phyloP scores from a whole-genome alignment of 177 flowering plant genomes.

The Telopea speciosissima region DNA sequence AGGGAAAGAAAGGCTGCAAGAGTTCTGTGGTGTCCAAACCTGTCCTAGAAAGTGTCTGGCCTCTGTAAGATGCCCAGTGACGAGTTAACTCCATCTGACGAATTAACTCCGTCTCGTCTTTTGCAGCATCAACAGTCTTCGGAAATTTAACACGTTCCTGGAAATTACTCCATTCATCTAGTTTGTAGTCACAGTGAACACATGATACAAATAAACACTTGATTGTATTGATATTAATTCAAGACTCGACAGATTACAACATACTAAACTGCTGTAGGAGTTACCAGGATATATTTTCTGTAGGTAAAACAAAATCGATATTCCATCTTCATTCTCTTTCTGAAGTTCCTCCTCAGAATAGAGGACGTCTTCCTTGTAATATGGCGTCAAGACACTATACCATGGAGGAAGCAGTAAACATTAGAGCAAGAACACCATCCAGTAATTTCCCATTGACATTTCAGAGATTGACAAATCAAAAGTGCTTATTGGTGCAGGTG shows the following conservation, averaged over 20 bases:
- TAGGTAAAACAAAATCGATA: slow-evolving; percentile 79
- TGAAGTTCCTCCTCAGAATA: slow-evolving; percentile 76
- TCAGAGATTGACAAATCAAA: background rate
- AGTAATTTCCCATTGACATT: background rate
- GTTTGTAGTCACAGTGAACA: slow-evolving; percentile 3
- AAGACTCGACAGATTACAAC: background rate
- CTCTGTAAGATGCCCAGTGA: slow-evolving; percentile 91
- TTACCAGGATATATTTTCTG: slow-evolving; percentile 91
- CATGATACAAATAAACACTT: background rate
- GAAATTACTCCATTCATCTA: slow-evolving; percentile 92
- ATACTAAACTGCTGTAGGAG: slow-evolving; percentile 5
- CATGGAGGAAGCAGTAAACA: background rate
- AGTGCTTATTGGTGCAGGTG: background rate
- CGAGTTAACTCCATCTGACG: slow-evolving; percentile 54
- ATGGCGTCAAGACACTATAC: slow-evolving; percentile 91
- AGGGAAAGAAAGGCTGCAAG: background rate
- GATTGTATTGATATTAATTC: slow-evolving; percentile 1
- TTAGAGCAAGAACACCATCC: background rate
- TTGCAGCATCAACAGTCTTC: slow-evolving; percentile 24
- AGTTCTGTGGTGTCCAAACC: slow-evolving; percentile 32
- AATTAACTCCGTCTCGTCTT: slow-evolving; percentile 39
- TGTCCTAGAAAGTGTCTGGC: slow-evolving; percentile 90
- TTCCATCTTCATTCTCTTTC: slow-evolving; percentile 95
- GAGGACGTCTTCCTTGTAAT: slow-evolving; percentile 86
- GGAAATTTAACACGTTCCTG: slow-evolving; percentile 31